Percentiles rank a stretch among this genome's conserved stretches.
Evolutionary conservation across 2,329 filamentous ascomycete genomes (phyloP).

Genomic region (Sclerotinia trifoliorum): DNA sequence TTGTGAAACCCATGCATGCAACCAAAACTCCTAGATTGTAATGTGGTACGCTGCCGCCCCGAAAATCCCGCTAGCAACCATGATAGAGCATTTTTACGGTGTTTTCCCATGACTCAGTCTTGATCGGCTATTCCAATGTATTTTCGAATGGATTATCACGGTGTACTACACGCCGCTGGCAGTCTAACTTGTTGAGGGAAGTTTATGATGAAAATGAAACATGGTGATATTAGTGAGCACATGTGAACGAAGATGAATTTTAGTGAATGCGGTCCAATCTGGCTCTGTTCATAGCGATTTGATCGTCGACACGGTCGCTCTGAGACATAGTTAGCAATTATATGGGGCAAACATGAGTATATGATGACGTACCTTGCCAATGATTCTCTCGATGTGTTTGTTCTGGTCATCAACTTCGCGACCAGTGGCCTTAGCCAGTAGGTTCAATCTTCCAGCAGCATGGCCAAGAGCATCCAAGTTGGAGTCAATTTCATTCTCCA

Average conservation of each 20-base stretch:
- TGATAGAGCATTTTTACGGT: background rate
- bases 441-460: constrained; percentile 68
- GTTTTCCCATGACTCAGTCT: background rate
- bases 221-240: background rate
- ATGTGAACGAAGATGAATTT: background rate
- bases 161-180: background rate
- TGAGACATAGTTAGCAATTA: constrained; percentile 43
- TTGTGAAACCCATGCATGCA: background rate
- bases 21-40: constrained; percentile 11
- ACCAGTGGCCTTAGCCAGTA: constrained; percentile 70
- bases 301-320: constrained; percentile 81
- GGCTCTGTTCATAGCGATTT: constrained; percentile 75
- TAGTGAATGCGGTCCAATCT: constrained; percentile 40
- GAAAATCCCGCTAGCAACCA: background rate
- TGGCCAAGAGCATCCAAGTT: constrained; percentile 60
- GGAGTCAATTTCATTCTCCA: constrained; percentile 69
- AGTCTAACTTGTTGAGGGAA: background rate
- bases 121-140: background rate
- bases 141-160: background rate
- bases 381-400: constrained; percentile 72
- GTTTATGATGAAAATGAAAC: background rate
- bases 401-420: constrained; percentile 77
- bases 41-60: background rate
- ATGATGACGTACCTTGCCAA: constrained; percentile 62
- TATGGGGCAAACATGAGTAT: constrained; percentile 11